These are phyloP conservation scores for Mycena citricolor DNA, from an alignment of 1,284 basidiomycete genomes.

Conservation along the genomic window DNA sequence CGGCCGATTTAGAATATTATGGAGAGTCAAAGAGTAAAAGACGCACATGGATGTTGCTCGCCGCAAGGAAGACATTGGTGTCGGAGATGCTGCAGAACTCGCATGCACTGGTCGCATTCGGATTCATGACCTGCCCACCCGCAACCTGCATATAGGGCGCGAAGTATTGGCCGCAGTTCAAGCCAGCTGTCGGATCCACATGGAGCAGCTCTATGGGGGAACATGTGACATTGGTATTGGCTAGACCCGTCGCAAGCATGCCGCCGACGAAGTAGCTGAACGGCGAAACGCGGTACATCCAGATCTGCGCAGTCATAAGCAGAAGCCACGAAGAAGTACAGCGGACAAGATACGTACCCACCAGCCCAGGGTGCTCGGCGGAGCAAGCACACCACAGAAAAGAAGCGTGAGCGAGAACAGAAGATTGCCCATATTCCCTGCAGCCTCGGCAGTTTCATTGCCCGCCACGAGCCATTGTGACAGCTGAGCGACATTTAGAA, in stretches of 20 bases:
- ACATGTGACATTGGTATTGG: slow-evolving; percentile 32
- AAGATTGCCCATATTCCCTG: slow-evolving; percentile 27
- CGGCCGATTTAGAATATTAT: not conserved
- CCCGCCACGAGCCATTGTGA: slow-evolving; percentile 40
- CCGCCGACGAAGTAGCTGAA: slow-evolving; percentile 65
- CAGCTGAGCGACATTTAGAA: slow-evolving; percentile 39
- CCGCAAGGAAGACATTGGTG: slow-evolving; percentile 58
- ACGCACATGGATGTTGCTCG: slow-evolving; percentile 43
- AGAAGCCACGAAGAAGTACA: slow-evolving; percentile 62
- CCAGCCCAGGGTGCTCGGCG: slow-evolving; percentile 19
- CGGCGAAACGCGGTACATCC: slow-evolving; percentile 75
- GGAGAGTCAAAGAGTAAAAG: not conserved
- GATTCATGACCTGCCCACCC: slow-evolving; percentile 71
- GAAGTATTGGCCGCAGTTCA: slow-evolving; percentile 64
- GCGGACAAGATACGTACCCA: slow-evolving; percentile 40
- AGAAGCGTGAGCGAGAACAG: slow-evolving; percentile 32
- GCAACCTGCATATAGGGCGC: slow-evolving; percentile 49
- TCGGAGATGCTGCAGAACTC: slow-evolving; percentile 52
- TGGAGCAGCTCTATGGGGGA: slow-evolving; percentile 40
- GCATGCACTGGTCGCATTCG: slow-evolving; percentile 50
- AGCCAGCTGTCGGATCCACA: slow-evolving; percentile 58
- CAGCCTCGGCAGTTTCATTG: slow-evolving; percentile 40
- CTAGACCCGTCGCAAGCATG: slow-evolving; percentile 34
- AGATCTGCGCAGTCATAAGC: slow-evolving; percentile 50
- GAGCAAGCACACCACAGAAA: slow-evolving; percentile 34